Conservation (phyloP, 1,284 basidiomycete species). For the Cystobasidium sp. region DNA sequence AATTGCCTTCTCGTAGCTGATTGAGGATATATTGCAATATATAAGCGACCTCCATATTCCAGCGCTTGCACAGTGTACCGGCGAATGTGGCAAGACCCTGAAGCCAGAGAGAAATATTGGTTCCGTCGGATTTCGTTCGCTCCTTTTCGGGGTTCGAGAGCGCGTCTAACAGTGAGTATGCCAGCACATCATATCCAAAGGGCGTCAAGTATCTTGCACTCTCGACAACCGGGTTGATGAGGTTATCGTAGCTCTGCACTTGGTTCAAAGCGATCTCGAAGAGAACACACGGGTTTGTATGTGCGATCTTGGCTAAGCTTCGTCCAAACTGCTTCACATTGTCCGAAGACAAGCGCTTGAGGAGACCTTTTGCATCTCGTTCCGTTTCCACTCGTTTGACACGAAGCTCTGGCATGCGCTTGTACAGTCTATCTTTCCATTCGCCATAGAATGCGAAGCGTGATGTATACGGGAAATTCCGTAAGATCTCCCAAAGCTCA, state of each 20-base stretch:
- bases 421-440: slow-evolving; percentile 76
- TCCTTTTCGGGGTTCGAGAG: slow-evolving; percentile 82
- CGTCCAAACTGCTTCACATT: slow-evolving; percentile 80
- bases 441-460: slow-evolving; percentile 94
- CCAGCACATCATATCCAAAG: slow-evolving; percentile 91
- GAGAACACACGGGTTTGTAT: slow-evolving; percentile 90
- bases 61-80: slow-evolving; percentile 70
- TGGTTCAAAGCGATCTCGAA: slow-evolving; percentile 89
- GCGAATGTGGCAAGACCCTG: slow-evolving; percentile 91
- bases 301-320: slow-evolving; percentile 89
- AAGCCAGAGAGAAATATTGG: slow-evolving; percentile 89
- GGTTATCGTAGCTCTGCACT: slow-evolving; percentile 95
- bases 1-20: slow-evolving; percentile 79
- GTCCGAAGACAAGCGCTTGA: slow-evolving; percentile 74
- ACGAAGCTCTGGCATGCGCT: slow-evolving; percentile 57
- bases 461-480: slow-evolving; percentile 73
- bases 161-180: slow-evolving; percentile 85
- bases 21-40: slow-evolving; percentile 89
- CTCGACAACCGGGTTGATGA: slow-evolving; percentile 87
- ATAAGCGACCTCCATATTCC: slow-evolving; percentile 71
- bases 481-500: slow-evolving; percentile 84
- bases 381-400: slow-evolving; percentile 62
- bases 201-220: slow-evolving; percentile 85
- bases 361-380: slow-evolving; percentile 68
- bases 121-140: slow-evolving; percentile 88